Conservation (phyloP, 1,284 basidiomycete species). For the Puccinia brachypodii region DNA sequence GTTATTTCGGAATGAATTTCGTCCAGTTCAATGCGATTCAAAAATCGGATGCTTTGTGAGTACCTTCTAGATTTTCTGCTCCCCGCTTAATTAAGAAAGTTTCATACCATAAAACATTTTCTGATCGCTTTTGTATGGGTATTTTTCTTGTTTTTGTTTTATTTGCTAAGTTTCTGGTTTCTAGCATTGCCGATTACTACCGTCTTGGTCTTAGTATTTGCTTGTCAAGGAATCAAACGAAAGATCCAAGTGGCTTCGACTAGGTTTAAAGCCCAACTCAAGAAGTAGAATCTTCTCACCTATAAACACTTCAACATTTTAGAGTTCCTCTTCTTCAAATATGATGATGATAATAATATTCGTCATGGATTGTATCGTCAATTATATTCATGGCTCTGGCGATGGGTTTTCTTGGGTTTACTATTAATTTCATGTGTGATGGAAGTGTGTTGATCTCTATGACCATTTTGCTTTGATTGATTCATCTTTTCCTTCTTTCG, state of each 20-base stretch:
- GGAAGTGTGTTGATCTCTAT: too few relatives aligned
- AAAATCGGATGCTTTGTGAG: constrained; percentile 32
- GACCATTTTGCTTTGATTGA: too few relatives aligned
- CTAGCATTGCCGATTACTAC: constrained; percentile 33
- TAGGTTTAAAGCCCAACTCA: not conserved
- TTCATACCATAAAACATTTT: not conserved
- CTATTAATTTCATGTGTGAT: too few relatives aligned
- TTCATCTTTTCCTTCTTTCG: too few relatives aligned
- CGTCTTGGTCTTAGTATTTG: constrained; percentile 14
- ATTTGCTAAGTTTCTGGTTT: constrained; percentile 26
- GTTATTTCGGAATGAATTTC: constrained; percentile 43
- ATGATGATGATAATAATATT: too few relatives aligned
- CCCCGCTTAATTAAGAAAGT: too few relatives aligned
- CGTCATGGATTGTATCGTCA: too few relatives aligned
- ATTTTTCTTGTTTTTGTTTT: not conserved
- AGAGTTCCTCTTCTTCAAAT: too few relatives aligned
- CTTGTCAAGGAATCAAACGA: not conserved
- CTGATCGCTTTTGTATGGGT: too few relatives aligned
- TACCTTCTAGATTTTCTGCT: not conserved
- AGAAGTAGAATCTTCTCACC: not conserved
- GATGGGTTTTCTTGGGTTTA: too few relatives aligned
- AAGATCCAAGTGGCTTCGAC: not conserved
- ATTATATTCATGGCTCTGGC: too few relatives aligned
- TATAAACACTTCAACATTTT: too few relatives aligned
- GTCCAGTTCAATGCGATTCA: constrained; percentile 23